Base-by-base conservation (phyloP, 805 yeast species). In the Barnettozyma sucrosica region DNA sequence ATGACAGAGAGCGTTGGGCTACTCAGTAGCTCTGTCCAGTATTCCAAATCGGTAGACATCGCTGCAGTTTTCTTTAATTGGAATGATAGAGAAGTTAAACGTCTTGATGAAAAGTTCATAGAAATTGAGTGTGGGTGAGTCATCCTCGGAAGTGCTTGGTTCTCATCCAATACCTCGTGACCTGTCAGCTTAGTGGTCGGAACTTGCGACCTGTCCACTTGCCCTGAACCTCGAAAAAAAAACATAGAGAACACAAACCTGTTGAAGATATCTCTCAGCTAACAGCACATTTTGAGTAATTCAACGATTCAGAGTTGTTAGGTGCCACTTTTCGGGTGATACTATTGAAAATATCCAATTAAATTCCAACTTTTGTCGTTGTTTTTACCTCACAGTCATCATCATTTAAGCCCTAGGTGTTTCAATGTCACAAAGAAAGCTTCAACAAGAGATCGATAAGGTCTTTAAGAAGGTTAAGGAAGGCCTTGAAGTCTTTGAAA, bases 381-480 rank as follows among this genome's bases (percentile, higher is more conserved):
- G 16, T 14, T 28, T 13, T 28, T 13, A 9, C n/a, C 4, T 11
- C 14, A 28, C 7, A n/a, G n/a, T 28, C 16, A 13, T 28, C 14
- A 7, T 28, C 32, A 28, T 13, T 28, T 28, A 28, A 28, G 5
- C 5, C 32, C 32, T 28, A 28, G 16, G 32, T 14, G 32, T 28
- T 28, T 9, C 32, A 13, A 73, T 73, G 77, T 71, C 77, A 19
- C 75, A 70, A 56, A 67, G 77, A 56, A 73, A 72, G 52, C 53
- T 73, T 41, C 70, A 71, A 47, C 77, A 73, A 67, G 97, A 92
- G 72, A 88, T 93, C 63, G 99, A 92, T 68, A 87, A 90, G 62
- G 89, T 90, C 59, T 78, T 85, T 69, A 89, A 89, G 66, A 89
- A 93, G 66, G 95, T 93, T 46, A 79, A 82, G 49, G 99, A 92